These are phyloP conservation scores for Populus hybrid DNA, from an alignment of 441 rosid species.

Conservation along the genomic window DNA sequence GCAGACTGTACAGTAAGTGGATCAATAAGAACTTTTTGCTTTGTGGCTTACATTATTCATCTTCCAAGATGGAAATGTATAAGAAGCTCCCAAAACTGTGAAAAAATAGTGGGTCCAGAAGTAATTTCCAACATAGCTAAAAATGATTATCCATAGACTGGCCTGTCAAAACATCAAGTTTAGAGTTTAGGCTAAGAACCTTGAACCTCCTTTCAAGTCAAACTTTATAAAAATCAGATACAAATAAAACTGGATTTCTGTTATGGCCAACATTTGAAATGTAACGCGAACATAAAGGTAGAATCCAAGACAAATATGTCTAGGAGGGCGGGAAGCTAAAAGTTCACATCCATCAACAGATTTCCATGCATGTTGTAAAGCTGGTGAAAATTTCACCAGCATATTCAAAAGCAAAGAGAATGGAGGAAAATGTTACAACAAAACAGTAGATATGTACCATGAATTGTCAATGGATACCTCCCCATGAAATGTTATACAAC, in stretches of 20 bases:
- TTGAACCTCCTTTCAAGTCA: neutral
- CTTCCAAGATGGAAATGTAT: constrained; percentile 97
- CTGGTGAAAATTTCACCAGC: neutral
- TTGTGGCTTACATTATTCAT: constrained; percentile 81
- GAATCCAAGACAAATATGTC: neutral
- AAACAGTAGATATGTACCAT: neutral
- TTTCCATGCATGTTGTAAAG: too few relatives aligned
- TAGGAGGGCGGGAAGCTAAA: too few relatives aligned
- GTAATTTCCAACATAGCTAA: constrained; percentile 96
- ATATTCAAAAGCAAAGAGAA: neutral
- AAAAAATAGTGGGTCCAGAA: constrained; percentile 99
- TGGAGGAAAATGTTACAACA: neutral
- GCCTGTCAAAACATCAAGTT: constrained; percentile 54
- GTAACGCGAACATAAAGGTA: neutral
- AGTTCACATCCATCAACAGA: neutral
- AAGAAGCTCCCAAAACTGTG: constrained; percentile 91
- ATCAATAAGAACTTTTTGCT: neutral
- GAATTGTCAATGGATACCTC: neutral
- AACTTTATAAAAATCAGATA: neutral
- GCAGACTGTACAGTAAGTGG: neutral
- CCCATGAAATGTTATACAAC: neutral
- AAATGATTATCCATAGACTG: constrained; percentile 79
- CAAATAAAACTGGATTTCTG: neutral
- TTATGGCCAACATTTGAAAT: neutral
- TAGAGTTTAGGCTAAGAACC: constrained; percentile 21